Conservation (phyloP, 768 basidiomycete species). For the Artomyces pyxidatus region DNA sequence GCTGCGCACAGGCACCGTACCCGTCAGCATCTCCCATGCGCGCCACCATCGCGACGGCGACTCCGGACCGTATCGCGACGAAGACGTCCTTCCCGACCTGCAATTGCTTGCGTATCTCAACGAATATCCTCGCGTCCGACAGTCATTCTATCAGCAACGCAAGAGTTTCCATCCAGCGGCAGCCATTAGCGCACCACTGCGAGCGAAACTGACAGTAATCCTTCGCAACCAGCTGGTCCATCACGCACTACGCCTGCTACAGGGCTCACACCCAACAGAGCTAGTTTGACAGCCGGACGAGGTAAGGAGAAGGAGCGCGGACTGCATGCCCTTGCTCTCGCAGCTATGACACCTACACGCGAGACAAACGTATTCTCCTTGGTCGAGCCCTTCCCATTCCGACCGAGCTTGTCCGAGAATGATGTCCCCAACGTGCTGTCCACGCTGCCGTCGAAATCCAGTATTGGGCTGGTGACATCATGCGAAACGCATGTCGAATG, state of each 20-base stretch:
- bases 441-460: constrained; percentile 83
- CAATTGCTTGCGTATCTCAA: constrained; percentile 94
- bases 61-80: constrained; percentile 78
- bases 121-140: constrained; percentile 95
- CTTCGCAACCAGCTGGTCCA: no score
- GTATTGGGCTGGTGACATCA: constrained; percentile 99
- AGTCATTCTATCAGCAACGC: constrained; percentile 88
- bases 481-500: constrained; percentile 99
- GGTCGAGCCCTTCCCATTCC: constrained; percentile 94
- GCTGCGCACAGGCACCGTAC: constrained; percentile 14
- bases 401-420: constrained; percentile 76
- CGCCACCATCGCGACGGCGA: constrained; percentile 31
- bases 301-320: no score
- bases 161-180: constrained; percentile 77
- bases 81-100: constrained; percentile 84
- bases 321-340: no score
- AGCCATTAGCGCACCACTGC: no score
- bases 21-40: constrained; percentile 21
- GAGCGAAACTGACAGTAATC: no score
- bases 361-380: constrained; percentile 93
- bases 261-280: no score
- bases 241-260: no score
- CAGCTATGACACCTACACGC: no score
- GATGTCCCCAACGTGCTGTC: constrained; percentile 61
- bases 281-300: no score